Conservation (phyloP, 2,329 filamentous ascomycete species). For the Aureobasidium sp. region DNA sequence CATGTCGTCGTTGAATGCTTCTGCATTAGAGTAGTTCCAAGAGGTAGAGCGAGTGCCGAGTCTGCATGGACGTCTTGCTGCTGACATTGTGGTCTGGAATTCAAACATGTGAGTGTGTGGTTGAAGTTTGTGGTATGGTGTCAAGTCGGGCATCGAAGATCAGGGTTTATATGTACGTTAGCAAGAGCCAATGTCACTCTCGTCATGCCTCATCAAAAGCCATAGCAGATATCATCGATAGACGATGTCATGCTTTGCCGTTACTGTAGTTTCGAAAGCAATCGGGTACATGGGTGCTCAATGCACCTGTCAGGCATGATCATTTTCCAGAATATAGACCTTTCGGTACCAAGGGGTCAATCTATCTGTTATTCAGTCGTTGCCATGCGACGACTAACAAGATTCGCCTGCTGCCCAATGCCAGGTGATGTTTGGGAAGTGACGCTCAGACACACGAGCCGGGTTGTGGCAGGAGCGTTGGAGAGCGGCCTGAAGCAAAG, state of each 20-base stretch:
- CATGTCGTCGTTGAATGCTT: neutral
- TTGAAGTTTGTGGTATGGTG: neutral
- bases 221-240: neutral
- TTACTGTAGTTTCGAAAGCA: neutral
- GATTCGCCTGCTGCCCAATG: neutral
- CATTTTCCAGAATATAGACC: neutral
- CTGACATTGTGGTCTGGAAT: neutral
- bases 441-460: neutral
- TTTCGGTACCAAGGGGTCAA: neutral
- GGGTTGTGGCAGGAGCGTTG: neutral
- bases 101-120: neutral
- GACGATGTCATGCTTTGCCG: neutral
- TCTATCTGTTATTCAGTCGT: neutral
- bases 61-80: neutral
- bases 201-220: neutral
- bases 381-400: neutral
- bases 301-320: neutral
- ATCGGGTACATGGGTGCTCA: neutral
- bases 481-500: neutral
- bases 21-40: conserved; percentile 8
- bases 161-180: neutral
- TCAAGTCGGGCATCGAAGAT: neutral
- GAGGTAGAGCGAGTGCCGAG: neutral
- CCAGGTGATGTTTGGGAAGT: neutral
- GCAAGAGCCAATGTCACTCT: neutral